phyloP scores from a whole-genome alignment of 208 protist genomes.

The Leishmania mexicana region DNA sequence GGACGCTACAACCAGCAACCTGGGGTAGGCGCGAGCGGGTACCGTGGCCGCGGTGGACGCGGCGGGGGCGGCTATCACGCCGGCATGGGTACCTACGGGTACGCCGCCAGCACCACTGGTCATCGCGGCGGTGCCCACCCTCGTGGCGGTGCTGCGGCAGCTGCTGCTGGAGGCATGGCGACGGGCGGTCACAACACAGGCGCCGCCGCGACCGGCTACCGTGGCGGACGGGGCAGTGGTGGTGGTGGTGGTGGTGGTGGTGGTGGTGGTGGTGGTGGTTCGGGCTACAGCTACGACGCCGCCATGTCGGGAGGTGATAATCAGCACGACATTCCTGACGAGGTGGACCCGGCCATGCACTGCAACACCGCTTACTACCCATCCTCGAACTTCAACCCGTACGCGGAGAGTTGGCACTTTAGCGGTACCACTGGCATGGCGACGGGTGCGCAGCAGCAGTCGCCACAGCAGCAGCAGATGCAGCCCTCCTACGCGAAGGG shows the following conservation, averaged over 20 bases:
- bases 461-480: slow-evolving; percentile 9
- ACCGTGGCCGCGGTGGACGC: slow-evolving; percentile 10
- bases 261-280: not conserved
- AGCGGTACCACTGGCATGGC: slow-evolving; percentile 20
- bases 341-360: slow-evolving; percentile 13
- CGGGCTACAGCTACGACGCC: slow-evolving; percentile 3
- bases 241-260: not conserved
- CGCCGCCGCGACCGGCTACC: slow-evolving; percentile 18
- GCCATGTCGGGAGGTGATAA: not conserved
- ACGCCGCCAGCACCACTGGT: slow-evolving; percentile 7
- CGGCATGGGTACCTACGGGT: slow-evolving; percentile 17
- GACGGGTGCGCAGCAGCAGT: not conserved
- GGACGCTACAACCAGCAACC: slow-evolving; percentile 16
- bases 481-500: not conserved
- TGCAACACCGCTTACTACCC: slow-evolving; percentile 14
- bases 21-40: slow-evolving; percentile 8
- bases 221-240: slow-evolving; percentile 15
- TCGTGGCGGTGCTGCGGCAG: not conserved
- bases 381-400: slow-evolving; percentile 33
- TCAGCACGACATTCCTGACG: slow-evolving; percentile 1
- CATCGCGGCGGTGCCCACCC: slow-evolving; percentile 4
- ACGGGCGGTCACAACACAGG: not conserved
- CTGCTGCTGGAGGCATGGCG: slow-evolving; percentile 2
- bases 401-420: slow-evolving; percentile 30
- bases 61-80: slow-evolving; percentile 9